Conservation (phyloP, 345 rosid species). For the Corymbia maculata region DNA sequence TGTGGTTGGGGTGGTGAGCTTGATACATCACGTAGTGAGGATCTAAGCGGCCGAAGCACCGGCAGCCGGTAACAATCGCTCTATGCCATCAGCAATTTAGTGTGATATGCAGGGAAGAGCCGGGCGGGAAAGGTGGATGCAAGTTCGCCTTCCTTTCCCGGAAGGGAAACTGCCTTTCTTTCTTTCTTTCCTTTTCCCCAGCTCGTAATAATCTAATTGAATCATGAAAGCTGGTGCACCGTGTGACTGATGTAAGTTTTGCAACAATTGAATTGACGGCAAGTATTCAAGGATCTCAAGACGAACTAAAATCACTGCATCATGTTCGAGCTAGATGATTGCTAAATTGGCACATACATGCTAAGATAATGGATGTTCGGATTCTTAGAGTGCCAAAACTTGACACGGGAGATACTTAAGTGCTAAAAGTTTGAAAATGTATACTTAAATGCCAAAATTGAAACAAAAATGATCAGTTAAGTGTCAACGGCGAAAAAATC, state of each 20-base stretch:
- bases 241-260: background rate
- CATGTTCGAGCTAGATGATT: background rate
- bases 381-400: no score
- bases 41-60: no score
- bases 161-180: background rate
- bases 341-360: background rate
- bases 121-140: no score
- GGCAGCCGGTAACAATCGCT: background rate
- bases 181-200: no score
- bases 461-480: no score
- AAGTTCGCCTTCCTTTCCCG: fast-evolving
- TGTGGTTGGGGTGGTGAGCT: no score
- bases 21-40: background rate
- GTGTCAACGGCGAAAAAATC: no score
- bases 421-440: no score
- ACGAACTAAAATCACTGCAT: background rate
- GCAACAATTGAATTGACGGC: background rate
- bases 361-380: no score
- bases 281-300: background rate
- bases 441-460: no score
- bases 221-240: background rate
- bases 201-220: background rate
- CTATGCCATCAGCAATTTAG: background rate
- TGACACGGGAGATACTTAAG: no score
- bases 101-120: no score